A percentile compares a stretch with the other conserved stretches of the same genome.
Conservation (phyloP, 2,329 filamentous ascomycete genomes). For the Chaetomium olivaceum region DNA sequence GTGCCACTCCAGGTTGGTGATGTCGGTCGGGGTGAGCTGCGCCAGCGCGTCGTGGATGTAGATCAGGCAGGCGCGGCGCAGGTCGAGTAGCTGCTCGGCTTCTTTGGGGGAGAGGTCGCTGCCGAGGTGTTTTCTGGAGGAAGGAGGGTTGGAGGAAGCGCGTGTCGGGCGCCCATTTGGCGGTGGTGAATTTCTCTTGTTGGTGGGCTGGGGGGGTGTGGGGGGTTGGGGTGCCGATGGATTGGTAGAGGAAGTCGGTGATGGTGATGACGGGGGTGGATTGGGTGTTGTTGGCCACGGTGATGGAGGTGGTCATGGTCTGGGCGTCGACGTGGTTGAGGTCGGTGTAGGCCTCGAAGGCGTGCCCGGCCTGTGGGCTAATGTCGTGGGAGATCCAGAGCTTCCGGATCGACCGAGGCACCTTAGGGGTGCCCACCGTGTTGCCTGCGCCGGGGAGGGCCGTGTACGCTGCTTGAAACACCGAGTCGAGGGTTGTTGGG, state of each 20-base stretch:
- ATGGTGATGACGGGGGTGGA: conserved; percentile 24
- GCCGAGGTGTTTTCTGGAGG: conserved; percentile 26
- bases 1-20: conserved; percentile 27
- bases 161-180: conserved; percentile 30
- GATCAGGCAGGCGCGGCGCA: conserved; percentile 29
- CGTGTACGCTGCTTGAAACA: conserved; percentile 31
- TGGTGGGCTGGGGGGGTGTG: conserved; percentile 10
- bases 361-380: conserved; percentile 26
- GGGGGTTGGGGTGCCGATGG: conserved; percentile 25
- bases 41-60: conserved; percentile 29
- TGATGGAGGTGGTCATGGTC: conserved; percentile 25
- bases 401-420: conserved; percentile 42
- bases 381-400: conserved; percentile 43
- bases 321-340: conserved; percentile 26
- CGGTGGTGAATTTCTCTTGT: conserved; percentile 27
- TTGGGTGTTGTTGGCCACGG: conserved; percentile 21
- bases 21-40: conserved; percentile 22
- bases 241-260: conserved; percentile 28
- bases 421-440: conserved; percentile 35
- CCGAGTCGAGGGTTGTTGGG: conserved; percentile 32
- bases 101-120: conserved; percentile 27
- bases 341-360: conserved; percentile 27
- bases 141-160: conserved; percentile 24
- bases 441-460: conserved; percentile 26
- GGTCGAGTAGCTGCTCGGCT: conserved; percentile 25